A percentile compares a stretch with the other conserved stretches of the same genome.
phyloP scores from a whole-genome alignment of 129 eudicot genomes.

The Arctium lappa region DNA sequence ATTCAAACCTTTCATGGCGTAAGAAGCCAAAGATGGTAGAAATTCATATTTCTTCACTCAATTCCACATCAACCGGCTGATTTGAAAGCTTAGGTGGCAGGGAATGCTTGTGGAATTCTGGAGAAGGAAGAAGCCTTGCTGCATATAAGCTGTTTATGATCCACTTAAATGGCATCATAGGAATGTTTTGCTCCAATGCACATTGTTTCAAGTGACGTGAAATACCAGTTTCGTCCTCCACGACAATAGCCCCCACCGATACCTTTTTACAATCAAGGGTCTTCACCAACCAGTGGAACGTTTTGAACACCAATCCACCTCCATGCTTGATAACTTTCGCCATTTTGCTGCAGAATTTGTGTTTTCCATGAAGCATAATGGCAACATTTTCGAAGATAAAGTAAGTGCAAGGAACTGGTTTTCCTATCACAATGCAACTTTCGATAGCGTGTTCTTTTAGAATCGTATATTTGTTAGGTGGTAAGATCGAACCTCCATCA shows the following conservation, averaged over 20 bases:
- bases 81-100: slow-evolving; percentile 10
- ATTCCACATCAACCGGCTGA: slow-evolving; percentile 4
- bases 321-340: slow-evolving; percentile 69
- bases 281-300: slow-evolving; percentile 61
- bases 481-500: slow-evolving; percentile 54
- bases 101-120: slow-evolving; percentile 10
- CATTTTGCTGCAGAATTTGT: slow-evolving; percentile 43
- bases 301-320: slow-evolving; percentile 70
- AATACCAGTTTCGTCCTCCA: slow-evolving; percentile 51
- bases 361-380: slow-evolving; percentile 72
- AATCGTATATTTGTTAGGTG: slow-evolving; percentile 54
- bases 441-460: slow-evolving; percentile 26
- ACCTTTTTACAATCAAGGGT: slow-evolving; percentile 43
- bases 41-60: slow-evolving; percentile 47
- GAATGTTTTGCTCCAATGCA: slow-evolving; percentile 66
- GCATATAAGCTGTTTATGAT: slow-evolving; percentile 60
- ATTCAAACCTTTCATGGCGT: background rate
- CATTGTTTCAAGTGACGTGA: slow-evolving; percentile 83
- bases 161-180: slow-evolving; percentile 56
- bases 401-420: slow-evolving; percentile 4
- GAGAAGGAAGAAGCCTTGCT: slow-evolving; percentile 50
- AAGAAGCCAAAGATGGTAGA: background rate
- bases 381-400: slow-evolving; percentile 53
- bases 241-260: slow-evolving; percentile 41
- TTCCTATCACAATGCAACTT: slow-evolving; percentile 28